Conservation (phyloP, 768 basidiomycete genomes). For the Gloeopeniophorella convolvens region DNA sequence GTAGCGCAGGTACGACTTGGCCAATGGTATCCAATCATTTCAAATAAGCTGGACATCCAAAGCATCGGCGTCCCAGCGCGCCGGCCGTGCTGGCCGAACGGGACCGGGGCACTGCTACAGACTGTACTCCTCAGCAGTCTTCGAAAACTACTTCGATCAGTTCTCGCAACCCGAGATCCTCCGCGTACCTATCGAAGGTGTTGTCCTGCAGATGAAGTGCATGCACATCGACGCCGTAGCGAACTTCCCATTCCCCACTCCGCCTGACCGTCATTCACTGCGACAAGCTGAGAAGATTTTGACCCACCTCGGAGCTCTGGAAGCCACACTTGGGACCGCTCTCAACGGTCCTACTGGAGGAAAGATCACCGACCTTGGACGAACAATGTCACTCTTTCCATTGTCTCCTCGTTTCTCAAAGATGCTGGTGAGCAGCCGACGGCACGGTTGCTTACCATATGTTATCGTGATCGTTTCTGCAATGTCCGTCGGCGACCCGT, state of each 20-base stretch:
- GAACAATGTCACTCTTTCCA: constrained; percentile 89
- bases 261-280: constrained; percentile 74
- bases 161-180: constrained; percentile 90
- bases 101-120: constrained; percentile 98
- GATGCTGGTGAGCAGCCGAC: constrained; percentile 83
- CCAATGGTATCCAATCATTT: constrained; percentile 85
- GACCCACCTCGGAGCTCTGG: constrained; percentile 77
- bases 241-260: constrained; percentile 98
- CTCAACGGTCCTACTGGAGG: constrained; percentile 34
- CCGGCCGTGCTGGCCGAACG: constrained; percentile 95
- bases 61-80: constrained; percentile 51
- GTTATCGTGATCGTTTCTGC: constrained; percentile 87
- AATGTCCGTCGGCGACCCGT: constrained; percentile 92
- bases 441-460: constrained; percentile 89
- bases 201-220: constrained; percentile 97
- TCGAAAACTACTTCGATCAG: constrained; percentile 84
- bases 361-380: constrained; percentile 85
- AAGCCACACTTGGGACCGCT: constrained; percentile 23
- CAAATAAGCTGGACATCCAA: constrained; percentile 69
- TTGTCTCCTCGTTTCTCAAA: constrained; percentile 91
- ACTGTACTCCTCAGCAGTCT: constrained; percentile 92
- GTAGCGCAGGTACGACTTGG: constrained; percentile 77
- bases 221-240: constrained; percentile 97
- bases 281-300: constrained; percentile 78
- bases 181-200: constrained; percentile 93